Conservation (phyloP, 805 yeast genomes). For the Ogataea haglerorum region DNA sequence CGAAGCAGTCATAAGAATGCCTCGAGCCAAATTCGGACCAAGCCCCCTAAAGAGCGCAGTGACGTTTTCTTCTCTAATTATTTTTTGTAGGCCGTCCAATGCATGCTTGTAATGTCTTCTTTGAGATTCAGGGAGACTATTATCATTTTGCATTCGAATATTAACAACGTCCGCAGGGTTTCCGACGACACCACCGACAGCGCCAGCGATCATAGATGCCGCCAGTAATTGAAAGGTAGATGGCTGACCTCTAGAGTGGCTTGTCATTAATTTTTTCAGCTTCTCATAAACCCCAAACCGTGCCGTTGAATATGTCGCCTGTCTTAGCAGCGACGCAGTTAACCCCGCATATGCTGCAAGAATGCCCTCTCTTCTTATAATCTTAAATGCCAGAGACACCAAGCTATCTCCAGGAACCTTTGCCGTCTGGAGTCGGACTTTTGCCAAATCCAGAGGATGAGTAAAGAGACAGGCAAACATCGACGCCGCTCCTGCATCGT, state of each 20-base stretch:
- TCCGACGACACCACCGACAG: slow-evolving; percentile 80
- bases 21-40: slow-evolving; percentile 74
- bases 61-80: slow-evolving; percentile 58
- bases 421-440: slow-evolving; percentile 83
- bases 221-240: slow-evolving; percentile 62
- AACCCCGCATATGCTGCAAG: slow-evolving; percentile 75
- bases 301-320: slow-evolving; percentile 83
- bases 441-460: slow-evolving; percentile 85
- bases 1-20: slow-evolving; percentile 84
- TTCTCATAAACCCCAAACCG: slow-evolving; percentile 84
- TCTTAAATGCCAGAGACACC: slow-evolving; percentile 55
- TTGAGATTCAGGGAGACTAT: slow-evolving; percentile 57
- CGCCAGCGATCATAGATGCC: slow-evolving; percentile 82
- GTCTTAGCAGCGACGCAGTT: slow-evolving; percentile 77
- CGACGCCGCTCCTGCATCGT: slow-evolving; percentile 53
- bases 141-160: slow-evolving; percentile 88
- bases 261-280: slow-evolving; percentile 54
- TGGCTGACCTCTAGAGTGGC: slow-evolving; percentile 43
- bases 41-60: slow-evolving; percentile 66
- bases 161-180: slow-evolving; percentile 87
- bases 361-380: slow-evolving; percentile 62
- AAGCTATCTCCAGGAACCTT: slow-evolving; percentile 60
- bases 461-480: slow-evolving; percentile 64
- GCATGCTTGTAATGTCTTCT: slow-evolving; percentile 78
- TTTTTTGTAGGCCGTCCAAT: slow-evolving; percentile 65